A percentile compares a stretch with the other conserved stretches of the same genome.
These are phyloP conservation scores for Fusarium marasasianum DNA, from an alignment of 2,329 filamentous ascomycete species.

Conservation along the genomic window DNA sequence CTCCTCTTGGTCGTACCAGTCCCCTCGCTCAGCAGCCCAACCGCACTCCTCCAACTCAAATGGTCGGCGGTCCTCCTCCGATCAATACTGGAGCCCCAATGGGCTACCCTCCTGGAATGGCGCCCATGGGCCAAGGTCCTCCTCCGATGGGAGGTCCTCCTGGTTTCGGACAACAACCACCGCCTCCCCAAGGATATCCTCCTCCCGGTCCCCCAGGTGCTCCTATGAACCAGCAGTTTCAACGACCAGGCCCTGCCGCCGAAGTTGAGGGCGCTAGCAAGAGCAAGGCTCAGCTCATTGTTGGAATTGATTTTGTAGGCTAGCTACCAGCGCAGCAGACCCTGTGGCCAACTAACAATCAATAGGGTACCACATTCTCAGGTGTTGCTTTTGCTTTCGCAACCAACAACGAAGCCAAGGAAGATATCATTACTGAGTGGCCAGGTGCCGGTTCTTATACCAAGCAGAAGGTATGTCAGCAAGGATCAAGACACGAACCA, in stretches of 20 bases:
- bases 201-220: slow-evolving; percentile 51
- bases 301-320: slow-evolving; percentile 97
- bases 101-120: slow-evolving; percentile 68
- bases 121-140: slow-evolving; percentile 54
- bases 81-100: slow-evolving; percentile 72
- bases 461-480: slow-evolving; percentile 85
- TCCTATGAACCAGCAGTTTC: slow-evolving; percentile 54
- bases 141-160: slow-evolving; percentile 50
- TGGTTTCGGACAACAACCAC: slow-evolving; percentile 53
- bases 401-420: slow-evolving; percentile 96
- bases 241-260: slow-evolving; percentile 60
- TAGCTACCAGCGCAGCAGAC: neutral
- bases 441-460: slow-evolving; percentile 96
- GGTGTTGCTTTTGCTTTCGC: slow-evolving; percentile 97
- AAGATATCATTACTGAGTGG: slow-evolving; percentile 99
- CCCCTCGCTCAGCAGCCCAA: slow-evolving; percentile 59
- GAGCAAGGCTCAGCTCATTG: slow-evolving; percentile 96
- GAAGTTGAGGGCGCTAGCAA: slow-evolving; percentile 90
- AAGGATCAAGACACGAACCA: neutral
- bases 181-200: slow-evolving; percentile 55
- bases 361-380: slow-evolving; percentile 93
- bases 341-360: slow-evolving; percentile 21
- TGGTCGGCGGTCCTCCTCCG: slow-evolving; percentile 71
- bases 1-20: slow-evolving; percentile 64
- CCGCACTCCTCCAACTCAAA: slow-evolving; percentile 67